Evolutionary conservation across 2,329 filamentous ascomycete species (phyloP).

Genomic region (Xylaria sp.): DNA sequence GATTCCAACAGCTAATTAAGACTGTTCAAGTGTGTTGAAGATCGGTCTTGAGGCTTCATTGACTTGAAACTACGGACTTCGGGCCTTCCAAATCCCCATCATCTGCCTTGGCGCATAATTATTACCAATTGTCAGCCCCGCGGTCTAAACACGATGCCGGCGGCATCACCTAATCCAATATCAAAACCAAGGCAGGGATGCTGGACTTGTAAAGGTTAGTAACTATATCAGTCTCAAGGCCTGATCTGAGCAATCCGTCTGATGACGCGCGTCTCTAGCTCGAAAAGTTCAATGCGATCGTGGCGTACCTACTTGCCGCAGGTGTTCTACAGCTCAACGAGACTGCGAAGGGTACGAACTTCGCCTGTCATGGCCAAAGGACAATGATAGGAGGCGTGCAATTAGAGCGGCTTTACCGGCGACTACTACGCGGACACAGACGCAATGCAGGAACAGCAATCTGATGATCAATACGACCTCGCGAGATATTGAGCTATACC

Average conservation of each 20-base stretch:
- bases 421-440: neutral
- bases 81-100: slow-evolving; percentile 15
- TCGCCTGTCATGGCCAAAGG: slow-evolving; percentile 49
- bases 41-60: slow-evolving; percentile 20
- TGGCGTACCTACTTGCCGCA: slow-evolving; percentile 39
- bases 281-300: slow-evolving; percentile 45
- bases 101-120: neutral
- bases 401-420: slow-evolving; percentile 26
- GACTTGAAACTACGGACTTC: neutral
- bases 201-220: slow-evolving; percentile 46
- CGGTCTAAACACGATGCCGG: neutral
- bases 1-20: slow-evolving; percentile 7
- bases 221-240: neutral
- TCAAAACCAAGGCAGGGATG: slow-evolving; percentile 35
- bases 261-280: slow-evolving; percentile 26
- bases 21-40: neutral
- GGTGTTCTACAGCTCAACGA: slow-evolving; percentile 39
- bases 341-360: slow-evolving; percentile 45
- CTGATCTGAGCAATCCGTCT: neutral
- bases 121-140: neutral
- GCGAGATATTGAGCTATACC: slow-evolving; percentile 42
- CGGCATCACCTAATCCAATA: slow-evolving; percentile 2
- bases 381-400: slow-evolving; percentile 43
- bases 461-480: slow-evolving; percentile 43
- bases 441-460: neutral